Base-by-base conservation (phyloP, 306 rosid genomes). In the Lathyrus oleraceus region DNA sequence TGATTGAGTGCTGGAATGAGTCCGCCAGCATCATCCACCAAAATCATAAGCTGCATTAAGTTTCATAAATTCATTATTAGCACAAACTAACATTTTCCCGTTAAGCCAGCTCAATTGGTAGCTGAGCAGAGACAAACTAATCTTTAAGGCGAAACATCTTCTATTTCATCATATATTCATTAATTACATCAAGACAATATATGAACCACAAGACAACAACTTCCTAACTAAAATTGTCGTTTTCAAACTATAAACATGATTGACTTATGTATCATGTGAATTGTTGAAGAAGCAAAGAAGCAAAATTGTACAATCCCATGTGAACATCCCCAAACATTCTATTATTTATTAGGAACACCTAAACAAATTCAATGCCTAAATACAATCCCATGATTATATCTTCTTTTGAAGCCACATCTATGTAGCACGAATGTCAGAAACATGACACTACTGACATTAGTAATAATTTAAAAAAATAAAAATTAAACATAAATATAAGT, bases 11-110 rank as follows among this genome's bases (percentile, higher is more conserved):
- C 85, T 5, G 99, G 95, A 66, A 89, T 7, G 11, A 83, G 36
- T 79, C 97, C 97, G 71, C 99, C 99, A 62, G 75, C 88, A 83
- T 95, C 85, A 56, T 95, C 99, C 83, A 91, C 99, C 65, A 95
- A 40, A 80, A 95, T 88, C 99, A 95, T 95, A 72, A 95, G 79
- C 99, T 95, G 91, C 87, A 85, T 73, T 67, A 69, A 56, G 39
- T 73, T 69, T 38, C 27, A 76, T 11, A 21, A 64, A 66, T 20
- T 66, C 23, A 61, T 0, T 35, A 35, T 35, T 35, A 35, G 39
- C 39, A 7, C 10, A 35, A 35, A 35, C 39, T 5, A 35, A 7
- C 10, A 35, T 35, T 35, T 35, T 32, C 9, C 6, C 6, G 8
- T 32, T 6, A 32, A 32, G 7, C 8, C 10, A 35, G 39, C 10